These are phyloP conservation scores for Colletotrichum theobromicola DNA, from an alignment of 2,329 filamentous ascomycete species.

Conservation along the genomic window DNA sequence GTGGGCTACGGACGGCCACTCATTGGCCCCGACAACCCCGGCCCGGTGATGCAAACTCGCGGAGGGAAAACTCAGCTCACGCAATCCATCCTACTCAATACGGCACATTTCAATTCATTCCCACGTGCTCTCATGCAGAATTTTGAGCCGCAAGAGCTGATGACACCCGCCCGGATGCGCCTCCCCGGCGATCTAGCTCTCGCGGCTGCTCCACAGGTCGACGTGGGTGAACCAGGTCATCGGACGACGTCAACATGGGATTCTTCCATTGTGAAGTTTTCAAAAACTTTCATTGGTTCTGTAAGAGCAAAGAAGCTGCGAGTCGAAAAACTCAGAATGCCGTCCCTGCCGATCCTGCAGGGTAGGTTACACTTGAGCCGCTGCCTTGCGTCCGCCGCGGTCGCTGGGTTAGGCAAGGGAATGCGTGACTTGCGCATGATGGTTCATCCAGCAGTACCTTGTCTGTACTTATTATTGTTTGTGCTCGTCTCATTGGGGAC, in stretches of 20 bases:
- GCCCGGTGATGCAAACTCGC: background rate
- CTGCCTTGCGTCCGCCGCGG: background rate
- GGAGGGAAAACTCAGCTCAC: background rate
- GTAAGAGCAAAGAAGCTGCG: too few relatives aligned
- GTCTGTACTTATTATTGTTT: background rate
- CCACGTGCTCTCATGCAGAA: background rate
- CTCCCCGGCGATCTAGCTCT: background rate
- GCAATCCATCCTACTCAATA: background rate
- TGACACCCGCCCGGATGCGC: background rate
- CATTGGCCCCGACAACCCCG: background rate
- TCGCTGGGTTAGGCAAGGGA: background rate
- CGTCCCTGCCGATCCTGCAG: background rate
- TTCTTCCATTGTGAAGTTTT: background rate
- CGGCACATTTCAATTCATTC: background rate
- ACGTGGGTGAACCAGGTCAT: background rate
- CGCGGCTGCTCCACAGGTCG: background rate
- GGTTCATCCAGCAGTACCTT: background rate
- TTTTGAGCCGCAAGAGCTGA: background rate
- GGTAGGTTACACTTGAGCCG: background rate
- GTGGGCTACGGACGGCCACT: background rate
- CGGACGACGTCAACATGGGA: background rate
- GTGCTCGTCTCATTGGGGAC: background rate
- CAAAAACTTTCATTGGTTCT: background rate
- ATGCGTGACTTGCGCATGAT: background rate
- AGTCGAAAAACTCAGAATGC: background rate